Evolutionary conservation across 2,329 filamentous ascomycete species (phyloP).

Genomic region (Fusarium pseudonygamai): DNA sequence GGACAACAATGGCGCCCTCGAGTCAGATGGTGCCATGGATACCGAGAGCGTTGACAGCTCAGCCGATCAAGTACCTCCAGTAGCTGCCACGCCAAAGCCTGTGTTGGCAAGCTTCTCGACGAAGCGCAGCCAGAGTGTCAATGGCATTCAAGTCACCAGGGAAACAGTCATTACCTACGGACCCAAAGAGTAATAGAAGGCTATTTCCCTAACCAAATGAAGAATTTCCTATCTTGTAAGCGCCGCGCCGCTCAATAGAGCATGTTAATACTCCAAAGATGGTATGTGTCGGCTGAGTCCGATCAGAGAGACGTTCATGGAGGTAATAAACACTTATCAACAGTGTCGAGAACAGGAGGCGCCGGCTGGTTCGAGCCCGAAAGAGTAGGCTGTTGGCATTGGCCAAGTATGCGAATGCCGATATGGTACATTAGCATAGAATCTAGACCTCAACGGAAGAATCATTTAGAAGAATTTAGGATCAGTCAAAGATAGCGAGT

Average conservation of each 20-base stretch:
- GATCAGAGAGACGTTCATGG: constrained; percentile 3
- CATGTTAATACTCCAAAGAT: not conserved
- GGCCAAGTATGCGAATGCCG: not conserved
- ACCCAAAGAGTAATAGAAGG: constrained; percentile 4
- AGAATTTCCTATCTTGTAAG: not conserved
- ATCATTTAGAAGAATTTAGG: not conserved
- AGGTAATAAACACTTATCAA: not conserved
- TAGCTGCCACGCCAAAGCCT: constrained; percentile 25
- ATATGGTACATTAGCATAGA: not conserved
- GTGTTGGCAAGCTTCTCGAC: constrained; percentile 36
- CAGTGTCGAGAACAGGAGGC: not conserved
- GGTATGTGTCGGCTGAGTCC: not conserved
- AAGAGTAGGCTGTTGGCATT: not conserved
- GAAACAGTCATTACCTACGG: constrained; percentile 40
- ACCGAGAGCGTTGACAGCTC: constrained; percentile 38
- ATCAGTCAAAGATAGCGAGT: not conserved
- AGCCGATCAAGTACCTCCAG: constrained; percentile 16
- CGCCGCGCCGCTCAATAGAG: constrained; percentile 21
- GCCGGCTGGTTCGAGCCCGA: not conserved
- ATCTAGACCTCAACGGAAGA: not conserved
- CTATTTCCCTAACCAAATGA: not conserved
- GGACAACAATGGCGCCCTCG: constrained; percentile 8
- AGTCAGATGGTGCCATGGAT: constrained; percentile 29
- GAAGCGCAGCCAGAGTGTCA: constrained; percentile 16
- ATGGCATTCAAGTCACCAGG: constrained; percentile 39